A percentile compares a stretch with the other conserved stretches of the same genome.
Conservation (phyloP, 2,329 filamentous ascomycete species). For the Trichoderma simmonsii region DNA sequence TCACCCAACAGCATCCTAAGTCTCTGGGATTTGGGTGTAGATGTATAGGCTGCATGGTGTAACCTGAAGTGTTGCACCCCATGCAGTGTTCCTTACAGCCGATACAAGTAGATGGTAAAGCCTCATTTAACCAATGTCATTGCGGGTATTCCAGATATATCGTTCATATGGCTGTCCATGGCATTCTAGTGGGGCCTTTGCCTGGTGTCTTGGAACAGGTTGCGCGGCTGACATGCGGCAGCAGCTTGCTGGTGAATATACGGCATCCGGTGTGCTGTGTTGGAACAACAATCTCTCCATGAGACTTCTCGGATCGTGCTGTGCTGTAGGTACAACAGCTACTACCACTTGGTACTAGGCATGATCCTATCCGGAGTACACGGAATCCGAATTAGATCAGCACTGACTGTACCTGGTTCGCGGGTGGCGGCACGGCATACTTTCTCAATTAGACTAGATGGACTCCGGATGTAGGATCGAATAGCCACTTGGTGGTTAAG, state of each 20-base stretch:
- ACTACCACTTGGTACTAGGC: not conserved
- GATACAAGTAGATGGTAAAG: not conserved
- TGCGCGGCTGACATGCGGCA: not conserved
- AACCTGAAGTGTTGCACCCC: not conserved
- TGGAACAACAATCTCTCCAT: not conserved
- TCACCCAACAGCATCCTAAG: not conserved
- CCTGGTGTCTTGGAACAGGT: not conserved
- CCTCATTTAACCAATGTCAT: too few species aligned
- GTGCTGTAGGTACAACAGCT: not conserved
- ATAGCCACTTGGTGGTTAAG: not conserved
- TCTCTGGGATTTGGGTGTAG: slow-evolving; percentile 1
- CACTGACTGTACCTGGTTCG: not conserved
- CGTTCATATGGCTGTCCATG: not conserved
- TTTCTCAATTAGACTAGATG: not conserved
- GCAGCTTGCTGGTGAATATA: not conserved
- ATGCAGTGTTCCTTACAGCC: not conserved
- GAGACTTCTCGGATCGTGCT: not conserved
- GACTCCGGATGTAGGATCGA: not conserved
- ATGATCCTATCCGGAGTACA: not conserved
- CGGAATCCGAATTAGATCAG: not conserved
- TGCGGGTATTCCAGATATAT: not conserved
- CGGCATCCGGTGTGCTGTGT: not conserved
- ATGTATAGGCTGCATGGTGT: not conserved
- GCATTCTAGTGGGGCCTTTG: not conserved
- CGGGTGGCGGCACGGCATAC: not conserved